Conservation (phyloP, 257 asterid genomes). For the Przewalskia tangutica region DNA sequence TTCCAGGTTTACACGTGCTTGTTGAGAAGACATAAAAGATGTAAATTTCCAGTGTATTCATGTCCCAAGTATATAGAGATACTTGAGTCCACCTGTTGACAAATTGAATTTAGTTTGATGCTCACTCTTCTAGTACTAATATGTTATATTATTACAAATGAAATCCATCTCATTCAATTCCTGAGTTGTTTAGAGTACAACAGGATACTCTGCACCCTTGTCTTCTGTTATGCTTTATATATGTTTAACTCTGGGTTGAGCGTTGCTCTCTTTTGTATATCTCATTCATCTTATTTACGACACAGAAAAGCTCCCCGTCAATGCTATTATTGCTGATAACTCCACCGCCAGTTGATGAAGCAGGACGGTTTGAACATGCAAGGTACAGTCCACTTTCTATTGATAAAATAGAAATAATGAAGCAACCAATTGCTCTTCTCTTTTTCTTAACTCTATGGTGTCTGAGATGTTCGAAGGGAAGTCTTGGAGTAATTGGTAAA, state of each 20-base stretch:
- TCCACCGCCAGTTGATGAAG: slow-evolving; percentile 79
- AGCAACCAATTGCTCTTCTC: not conserved
- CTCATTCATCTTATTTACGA: slow-evolving; percentile 11
- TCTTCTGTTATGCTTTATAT: not conserved
- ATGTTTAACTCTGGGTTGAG: not conserved
- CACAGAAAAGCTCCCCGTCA: slow-evolving; percentile 50
- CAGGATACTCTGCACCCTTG: not conserved
- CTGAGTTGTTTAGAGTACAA: not conserved
- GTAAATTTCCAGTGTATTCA: no score
- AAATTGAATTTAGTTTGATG: no score
- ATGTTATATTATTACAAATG: no score
- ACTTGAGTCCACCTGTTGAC: no score
- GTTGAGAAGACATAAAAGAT: no score
- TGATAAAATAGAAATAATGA: not conserved
- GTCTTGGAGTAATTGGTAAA: no score
- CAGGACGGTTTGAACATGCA: slow-evolving; percentile 67
- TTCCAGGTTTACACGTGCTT: no score
- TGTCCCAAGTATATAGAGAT: no score
- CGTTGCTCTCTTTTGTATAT: not conserved
- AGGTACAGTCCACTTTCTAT: slow-evolving; percentile 28
- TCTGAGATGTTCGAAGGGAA: not conserved
- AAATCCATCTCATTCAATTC: not conserved
- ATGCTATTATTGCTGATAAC: slow-evolving; percentile 64
- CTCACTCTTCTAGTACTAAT: no score
- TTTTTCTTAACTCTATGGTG: not conserved